Evolutionary conservation across 2,329 filamentous ascomycete genomes (phyloP).

Genomic region (Ophiostoma angusticollis): DNA sequence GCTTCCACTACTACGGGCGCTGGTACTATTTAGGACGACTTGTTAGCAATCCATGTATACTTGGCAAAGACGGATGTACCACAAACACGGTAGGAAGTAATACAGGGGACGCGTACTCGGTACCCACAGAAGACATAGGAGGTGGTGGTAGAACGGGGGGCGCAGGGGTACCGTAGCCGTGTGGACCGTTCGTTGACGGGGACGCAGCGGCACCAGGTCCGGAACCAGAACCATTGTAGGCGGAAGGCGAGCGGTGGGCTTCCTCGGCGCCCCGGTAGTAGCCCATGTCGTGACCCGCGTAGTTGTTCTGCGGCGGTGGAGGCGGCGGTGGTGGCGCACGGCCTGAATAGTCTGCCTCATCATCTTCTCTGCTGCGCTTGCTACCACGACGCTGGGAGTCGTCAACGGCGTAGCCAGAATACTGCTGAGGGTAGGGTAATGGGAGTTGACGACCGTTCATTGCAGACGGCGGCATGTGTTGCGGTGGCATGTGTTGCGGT

Average conservation of each 20-base stretch:
- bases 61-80: background rate
- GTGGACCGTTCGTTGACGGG: constrained; percentile 22
- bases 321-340: constrained; percentile 11
- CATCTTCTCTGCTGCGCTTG: constrained; percentile 12
- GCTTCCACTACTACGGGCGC: constrained; percentile 25
- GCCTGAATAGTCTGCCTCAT: constrained; percentile 9
- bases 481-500: constrained; percentile 11
- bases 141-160: constrained; percentile 25
- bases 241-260: constrained; percentile 11
- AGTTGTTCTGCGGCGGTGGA: background rate
- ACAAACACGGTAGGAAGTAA: constrained; percentile 1
- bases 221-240: constrained; percentile 7
- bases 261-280: constrained; percentile 11
- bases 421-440: constrained; percentile 19
- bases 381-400: constrained; percentile 7
- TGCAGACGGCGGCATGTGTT: constrained; percentile 13
- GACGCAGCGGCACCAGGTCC: constrained; percentile 23
- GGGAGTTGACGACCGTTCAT: constrained; percentile 24
- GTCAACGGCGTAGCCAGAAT: constrained; percentile 6
- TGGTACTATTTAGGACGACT: constrained; percentile 19
- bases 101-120: constrained; percentile 12
- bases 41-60: constrained; percentile 6
- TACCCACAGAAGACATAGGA: constrained; percentile 12
- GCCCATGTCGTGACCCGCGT: background rate
- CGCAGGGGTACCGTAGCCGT: constrained; percentile 24